Base-by-base conservation (phyloP, 441 rosid genomes). In the Euphorbia celastroides region DNA sequence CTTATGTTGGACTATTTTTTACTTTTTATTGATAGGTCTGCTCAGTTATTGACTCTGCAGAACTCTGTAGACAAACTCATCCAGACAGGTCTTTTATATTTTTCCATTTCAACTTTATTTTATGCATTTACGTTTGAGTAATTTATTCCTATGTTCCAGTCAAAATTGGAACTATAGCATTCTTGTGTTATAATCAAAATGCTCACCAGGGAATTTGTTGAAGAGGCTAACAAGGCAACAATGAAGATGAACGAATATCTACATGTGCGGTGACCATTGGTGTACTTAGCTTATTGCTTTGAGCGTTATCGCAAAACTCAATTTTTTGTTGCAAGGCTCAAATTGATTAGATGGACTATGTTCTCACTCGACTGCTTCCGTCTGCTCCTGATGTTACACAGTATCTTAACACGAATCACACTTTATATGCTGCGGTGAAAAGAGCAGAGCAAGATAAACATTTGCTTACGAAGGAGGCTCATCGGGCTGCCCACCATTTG, bases 1-100 rank as follows among this genome's bases (percentile, higher is more conserved):
- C 58, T n/a, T n/a, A 34, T 27, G 13, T 30, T 20, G 8, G 51
- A 42, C 14, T 36, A 30, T 42, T 73, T 71, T 22, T 64, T 61
- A 22, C 69, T n/a, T 66, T 66, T 69, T 41, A 5, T 83, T 71
- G 51, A 42, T 70, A 94, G 98, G 97, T 94, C 64, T 94, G 99
- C 72, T 83, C 79, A 51, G 98, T 90, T 58, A 88, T 92, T 67
- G 99, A 94, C 75, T 95, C 99, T 12, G 99, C 99, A 0, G 98
- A 95, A 78, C 89, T 95, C 44, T 95, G 98, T 73, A 66, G 99
- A 71, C 82, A 92, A 75, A 92, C 97, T 56, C 99, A 95, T 80
- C 99, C 96, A 3, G 92, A 85, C 81, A 95, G 93, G 98, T 89
- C 62, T 32, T 25, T 46, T 60, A 14, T 70, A 19, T 57, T 41